phyloP scores from a whole-genome alignment of 2,329 filamentous ascomycete species.

The Cylindrodendrum hubeiense region DNA sequence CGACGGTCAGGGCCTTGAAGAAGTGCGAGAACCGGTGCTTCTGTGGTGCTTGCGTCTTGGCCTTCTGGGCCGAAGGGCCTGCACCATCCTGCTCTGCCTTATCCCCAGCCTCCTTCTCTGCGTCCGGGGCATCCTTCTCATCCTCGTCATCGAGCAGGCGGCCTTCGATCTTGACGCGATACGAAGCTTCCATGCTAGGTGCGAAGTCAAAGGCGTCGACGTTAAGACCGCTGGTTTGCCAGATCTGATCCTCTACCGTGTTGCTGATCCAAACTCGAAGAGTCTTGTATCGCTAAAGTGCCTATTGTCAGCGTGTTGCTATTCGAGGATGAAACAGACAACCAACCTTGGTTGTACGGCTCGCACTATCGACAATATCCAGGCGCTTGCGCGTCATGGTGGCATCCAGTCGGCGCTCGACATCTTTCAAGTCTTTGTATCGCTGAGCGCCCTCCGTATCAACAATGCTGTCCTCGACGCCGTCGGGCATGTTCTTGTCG shows the following conservation, averaged over 20 bases:
- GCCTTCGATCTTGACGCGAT: slow-evolving; percentile 92
- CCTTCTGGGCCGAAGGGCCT: slow-evolving; percentile 46
- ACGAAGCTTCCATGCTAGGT: slow-evolving; percentile 81
- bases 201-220: slow-evolving; percentile 86
- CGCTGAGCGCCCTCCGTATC: slow-evolving; percentile 81
- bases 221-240: slow-evolving; percentile 80
- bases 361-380: slow-evolving; percentile 87
- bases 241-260: slow-evolving; percentile 92
- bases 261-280: slow-evolving; percentile 96
- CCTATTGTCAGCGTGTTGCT: slow-evolving; percentile 15
- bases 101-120: slow-evolving; percentile 52
- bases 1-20: slow-evolving; percentile 83
- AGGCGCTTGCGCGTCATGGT: slow-evolving; percentile 94
- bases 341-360: slow-evolving; percentile 76
- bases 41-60: slow-evolving; percentile 52
- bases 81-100: slow-evolving; percentile 46
- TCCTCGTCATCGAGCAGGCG: slow-evolving; percentile 80
- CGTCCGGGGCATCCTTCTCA: slow-evolving; percentile 65
- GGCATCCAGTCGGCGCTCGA: slow-evolving; percentile 90
- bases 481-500: slow-evolving; percentile 94
- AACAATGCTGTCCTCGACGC: slow-evolving; percentile 84
- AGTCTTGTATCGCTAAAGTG: slow-evolving; percentile 77
- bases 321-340: slow-evolving; percentile 2
- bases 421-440: slow-evolving; percentile 86
- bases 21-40: slow-evolving; percentile 79